A percentile compares a stretch with the other conserved stretches of the same genome.
These are phyloP conservation scores for Zygnema circumcarinatum DNA, from an alignment of 139 green algal species.

Conservation along the genomic window DNA sequence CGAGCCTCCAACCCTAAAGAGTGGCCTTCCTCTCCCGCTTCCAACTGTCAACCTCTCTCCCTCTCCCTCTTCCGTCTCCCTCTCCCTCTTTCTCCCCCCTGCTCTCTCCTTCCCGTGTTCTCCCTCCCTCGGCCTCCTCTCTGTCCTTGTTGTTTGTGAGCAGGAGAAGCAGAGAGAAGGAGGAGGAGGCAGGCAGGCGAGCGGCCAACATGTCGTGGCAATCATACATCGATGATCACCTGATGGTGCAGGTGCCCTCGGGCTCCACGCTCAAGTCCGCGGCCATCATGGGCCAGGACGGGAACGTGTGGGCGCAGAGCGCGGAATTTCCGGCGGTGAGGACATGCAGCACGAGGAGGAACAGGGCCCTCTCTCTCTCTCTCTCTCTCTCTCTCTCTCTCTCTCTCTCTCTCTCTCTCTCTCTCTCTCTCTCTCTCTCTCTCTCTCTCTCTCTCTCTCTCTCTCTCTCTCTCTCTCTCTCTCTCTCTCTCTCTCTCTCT, in stretches of 20 bases:
- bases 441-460: slow-evolving; percentile 21
- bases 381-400: slow-evolving; percentile 20
- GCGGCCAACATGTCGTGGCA: slow-evolving; percentile 63
- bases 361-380: not conserved
- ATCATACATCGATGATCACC: slow-evolving; percentile 62
- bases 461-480: not conserved
- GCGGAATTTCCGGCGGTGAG: slow-evolving; percentile 57
- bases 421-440: slow-evolving; percentile 29
- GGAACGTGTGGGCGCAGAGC: slow-evolving; percentile 53
- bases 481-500: not conserved
- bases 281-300: slow-evolving; percentile 51
- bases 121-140: too few relatives aligned
- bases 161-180: too few relatives aligned
- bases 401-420: slow-evolving; percentile 4
- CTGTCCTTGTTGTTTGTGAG: too few relatives aligned
- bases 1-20: too few relatives aligned
- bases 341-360: too few relatives aligned
- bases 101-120: too few relatives aligned
- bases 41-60: too few relatives aligned
- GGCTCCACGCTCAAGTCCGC: slow-evolving; percentile 24
- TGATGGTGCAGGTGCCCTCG: slow-evolving; percentile 55
- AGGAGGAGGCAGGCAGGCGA: too few relatives aligned
- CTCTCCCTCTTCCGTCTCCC: too few relatives aligned
- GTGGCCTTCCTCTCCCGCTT: too few relatives aligned
- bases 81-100: too few relatives aligned